These are phyloP conservation scores for Aspergillus nomiae DNA, from an alignment of 2,329 filamentous ascomycete species.

Conservation along the genomic window DNA sequence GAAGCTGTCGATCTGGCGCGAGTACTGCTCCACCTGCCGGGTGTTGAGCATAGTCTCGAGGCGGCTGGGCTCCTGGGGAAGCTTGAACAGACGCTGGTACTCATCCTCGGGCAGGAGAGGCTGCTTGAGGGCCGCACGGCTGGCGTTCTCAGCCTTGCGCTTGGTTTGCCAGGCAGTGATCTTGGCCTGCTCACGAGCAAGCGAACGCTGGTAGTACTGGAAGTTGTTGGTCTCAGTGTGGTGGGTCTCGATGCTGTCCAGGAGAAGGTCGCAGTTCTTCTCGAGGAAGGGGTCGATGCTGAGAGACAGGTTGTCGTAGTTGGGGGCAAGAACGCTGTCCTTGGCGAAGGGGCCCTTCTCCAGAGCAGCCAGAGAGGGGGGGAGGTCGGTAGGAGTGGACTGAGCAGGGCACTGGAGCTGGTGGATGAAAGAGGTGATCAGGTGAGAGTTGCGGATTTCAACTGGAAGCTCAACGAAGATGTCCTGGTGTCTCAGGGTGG, in stretches of 20 bases:
- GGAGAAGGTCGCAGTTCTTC: constrained; percentile 94
- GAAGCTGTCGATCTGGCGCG: constrained; percentile 94
- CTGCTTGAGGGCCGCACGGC: constrained; percentile 83
- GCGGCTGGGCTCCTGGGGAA: constrained; percentile 89
- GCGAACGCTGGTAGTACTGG: constrained; percentile 92
- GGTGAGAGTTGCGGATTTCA: constrained; percentile 92
- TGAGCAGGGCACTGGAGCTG: constrained; percentile 74
- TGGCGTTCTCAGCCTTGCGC: constrained; percentile 93
- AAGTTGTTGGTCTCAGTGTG: constrained; percentile 99
- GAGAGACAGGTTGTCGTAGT: constrained; percentile 85
- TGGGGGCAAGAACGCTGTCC: constrained; percentile 73
- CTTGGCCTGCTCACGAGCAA: constrained; percentile 92
- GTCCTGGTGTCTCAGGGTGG: constrained; percentile 89
- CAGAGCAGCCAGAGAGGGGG: constrained; percentile 77
- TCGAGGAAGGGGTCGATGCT: constrained; percentile 97
- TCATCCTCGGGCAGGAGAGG: constrained; percentile 89
- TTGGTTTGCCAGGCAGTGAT: constrained; percentile 96
- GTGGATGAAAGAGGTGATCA: constrained; percentile 92
- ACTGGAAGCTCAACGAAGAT: constrained; percentile 90
- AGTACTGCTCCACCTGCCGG: constrained; percentile 96
- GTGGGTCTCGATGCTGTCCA: constrained; percentile 96
- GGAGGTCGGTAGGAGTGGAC: constrained; percentile 70
- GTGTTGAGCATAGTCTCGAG: constrained; percentile 94
- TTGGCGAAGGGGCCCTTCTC: constrained; percentile 63
- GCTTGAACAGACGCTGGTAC: constrained; percentile 97